A percentile compares a stretch with the other conserved stretches of the same genome.
Conservation (phyloP, 1,284 basidiomycete genomes). For the Moniliophthora roreri region DNA sequence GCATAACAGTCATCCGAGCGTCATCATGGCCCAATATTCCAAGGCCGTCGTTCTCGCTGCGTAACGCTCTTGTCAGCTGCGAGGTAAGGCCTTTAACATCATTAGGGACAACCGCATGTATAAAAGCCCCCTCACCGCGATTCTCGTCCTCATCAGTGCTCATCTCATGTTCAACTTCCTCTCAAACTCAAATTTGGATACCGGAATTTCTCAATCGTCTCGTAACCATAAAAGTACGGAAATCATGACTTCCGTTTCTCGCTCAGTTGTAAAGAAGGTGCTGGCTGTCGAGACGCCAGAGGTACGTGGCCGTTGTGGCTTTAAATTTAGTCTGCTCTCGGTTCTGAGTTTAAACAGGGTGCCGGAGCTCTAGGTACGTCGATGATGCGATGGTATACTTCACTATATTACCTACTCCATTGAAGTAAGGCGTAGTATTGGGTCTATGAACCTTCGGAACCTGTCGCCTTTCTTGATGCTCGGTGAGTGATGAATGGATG, state of each 20-base stretch:
- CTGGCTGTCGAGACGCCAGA: slow-evolving; percentile 82
- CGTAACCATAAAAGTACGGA: neutral
- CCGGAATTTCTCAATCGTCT: neutral
- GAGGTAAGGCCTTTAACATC: no score
- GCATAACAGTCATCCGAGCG: no score
- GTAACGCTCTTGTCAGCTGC: no score
- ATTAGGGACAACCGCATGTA: slow-evolving; percentile 4
- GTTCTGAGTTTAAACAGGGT: slow-evolving; percentile 48
- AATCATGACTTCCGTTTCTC: slow-evolving; percentile 47
- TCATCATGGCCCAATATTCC: no score
- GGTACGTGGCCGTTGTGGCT: slow-evolving; percentile 34
- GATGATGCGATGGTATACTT: no score
- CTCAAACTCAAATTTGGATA: neutral
- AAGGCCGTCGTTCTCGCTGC: no score
- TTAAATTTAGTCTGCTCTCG: neutral
- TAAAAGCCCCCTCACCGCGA: slow-evolving; percentile 5
- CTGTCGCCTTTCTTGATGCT: slow-evolving; percentile 91
- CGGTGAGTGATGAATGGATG: neutral
- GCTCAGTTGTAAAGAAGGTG: slow-evolving; percentile 74
- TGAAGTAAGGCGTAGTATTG: slow-evolving; percentile 85
- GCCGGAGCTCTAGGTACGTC: slow-evolving; percentile 58
- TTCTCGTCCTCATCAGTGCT: slow-evolving; percentile 1
- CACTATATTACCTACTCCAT: no score
- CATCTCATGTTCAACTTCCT: slow-evolving; percentile 4
- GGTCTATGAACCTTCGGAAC: slow-evolving; percentile 73